These are phyloP conservation scores for Dalbergia oliveri DNA, from an alignment of 306 rosid species.

Conservation along the genomic window DNA sequence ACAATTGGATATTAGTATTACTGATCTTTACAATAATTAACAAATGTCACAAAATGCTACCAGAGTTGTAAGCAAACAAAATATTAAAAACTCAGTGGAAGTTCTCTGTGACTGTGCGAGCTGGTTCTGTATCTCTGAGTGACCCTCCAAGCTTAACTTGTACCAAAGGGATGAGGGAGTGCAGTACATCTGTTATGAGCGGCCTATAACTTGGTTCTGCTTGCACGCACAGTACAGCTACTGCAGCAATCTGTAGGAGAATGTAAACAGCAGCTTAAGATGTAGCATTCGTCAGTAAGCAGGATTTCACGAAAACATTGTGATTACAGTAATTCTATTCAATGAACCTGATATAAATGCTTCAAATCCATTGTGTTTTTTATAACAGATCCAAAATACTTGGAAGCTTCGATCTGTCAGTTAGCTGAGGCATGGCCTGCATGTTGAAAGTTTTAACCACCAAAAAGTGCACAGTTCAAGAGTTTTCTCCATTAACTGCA, in stretches of 20 bases:
- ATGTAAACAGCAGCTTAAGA: constrained; percentile 28
- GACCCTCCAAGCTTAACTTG: constrained; percentile 89
- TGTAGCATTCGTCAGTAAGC: constrained; percentile 11
- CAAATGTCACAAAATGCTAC: constrained; percentile 14
- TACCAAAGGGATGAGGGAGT: constrained; percentile 91
- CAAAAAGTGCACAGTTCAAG: constrained; percentile 27
- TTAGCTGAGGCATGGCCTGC: constrained; percentile 96
- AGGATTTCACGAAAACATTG: not conserved
- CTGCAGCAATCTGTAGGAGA: constrained; percentile 90
- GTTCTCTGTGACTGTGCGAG: constrained; percentile 38
- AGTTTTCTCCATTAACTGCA: constrained; percentile 20
- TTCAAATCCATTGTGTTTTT: constrained; percentile 88
- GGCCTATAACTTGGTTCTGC: constrained; percentile 94
- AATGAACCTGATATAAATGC: constrained; percentile 88
- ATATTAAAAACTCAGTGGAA: constrained; percentile 37
- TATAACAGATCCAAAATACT: constrained; percentile 79
- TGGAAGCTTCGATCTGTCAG: constrained; percentile 87
- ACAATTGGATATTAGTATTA: constrained; percentile 32
- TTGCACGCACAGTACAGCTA: constrained; percentile 92
- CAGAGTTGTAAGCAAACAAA: constrained; percentile 9
- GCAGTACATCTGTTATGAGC: constrained; percentile 84
- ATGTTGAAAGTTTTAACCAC: constrained; percentile 46
- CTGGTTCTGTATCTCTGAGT: constrained; percentile 67
- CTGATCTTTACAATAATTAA: constrained; percentile 9
- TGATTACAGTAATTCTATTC: constrained; percentile 26